Conservation (phyloP, 73 alveolate genomes). For the Paramecium sexaurelia region DNA sequence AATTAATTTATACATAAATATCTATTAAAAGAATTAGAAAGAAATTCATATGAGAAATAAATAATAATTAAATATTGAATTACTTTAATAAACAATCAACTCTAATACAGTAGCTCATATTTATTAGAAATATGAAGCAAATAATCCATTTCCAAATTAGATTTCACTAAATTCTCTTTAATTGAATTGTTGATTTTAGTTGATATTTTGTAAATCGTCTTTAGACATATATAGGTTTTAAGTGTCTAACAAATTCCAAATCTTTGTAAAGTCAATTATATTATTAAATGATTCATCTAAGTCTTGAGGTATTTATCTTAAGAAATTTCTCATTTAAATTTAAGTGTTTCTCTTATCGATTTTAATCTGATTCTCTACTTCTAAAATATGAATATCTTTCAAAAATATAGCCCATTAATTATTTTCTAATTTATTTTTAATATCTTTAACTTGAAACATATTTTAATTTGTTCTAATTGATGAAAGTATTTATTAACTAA, state of each 20-base stretch:
- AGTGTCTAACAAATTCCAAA: conserved; percentile 6
- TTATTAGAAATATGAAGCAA: conserved; percentile 15
- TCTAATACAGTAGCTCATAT: neutral
- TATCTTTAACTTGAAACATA: neutral
- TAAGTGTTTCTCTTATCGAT: neutral
- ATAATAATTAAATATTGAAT: neutral
- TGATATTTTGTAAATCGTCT: neutral
- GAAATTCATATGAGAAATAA: neutral
- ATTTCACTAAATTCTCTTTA: neutral
- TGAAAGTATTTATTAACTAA: neutral
- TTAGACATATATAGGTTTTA: neutral
- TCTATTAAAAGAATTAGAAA: neutral
- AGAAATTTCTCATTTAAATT: conserved; percentile 39
- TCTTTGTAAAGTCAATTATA: neutral
- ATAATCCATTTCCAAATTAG: neutral
- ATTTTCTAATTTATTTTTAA: neutral
- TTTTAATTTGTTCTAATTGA: neutral
- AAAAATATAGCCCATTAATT: neutral
- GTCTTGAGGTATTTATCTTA: neutral
- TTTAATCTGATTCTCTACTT: neutral
- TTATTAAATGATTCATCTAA: neutral
- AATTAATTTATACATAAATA: no score
- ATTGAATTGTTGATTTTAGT: neutral
- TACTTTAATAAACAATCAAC: neutral
- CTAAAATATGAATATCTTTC: neutral